Base-by-base conservation (phyloP, 129 eudicot species). In the Chrysanthemum seticuspe region DNA sequence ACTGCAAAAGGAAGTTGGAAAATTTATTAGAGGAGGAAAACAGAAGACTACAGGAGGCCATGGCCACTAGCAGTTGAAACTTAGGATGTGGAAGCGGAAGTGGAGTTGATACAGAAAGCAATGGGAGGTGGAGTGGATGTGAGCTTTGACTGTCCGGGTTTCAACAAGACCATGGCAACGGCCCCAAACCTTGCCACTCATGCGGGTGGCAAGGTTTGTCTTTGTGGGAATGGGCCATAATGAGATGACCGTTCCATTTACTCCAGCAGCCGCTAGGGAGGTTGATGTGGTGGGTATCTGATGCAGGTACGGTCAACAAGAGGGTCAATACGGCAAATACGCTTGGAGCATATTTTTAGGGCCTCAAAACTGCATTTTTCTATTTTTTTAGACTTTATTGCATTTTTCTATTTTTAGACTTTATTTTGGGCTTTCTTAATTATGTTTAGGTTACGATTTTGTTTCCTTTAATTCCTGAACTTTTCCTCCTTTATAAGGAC, bases 211-310 rank as follows among this genome's bases (percentile, higher is more conserved):
- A 87, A 83, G 61, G 87, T 88, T 13, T 88, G 94, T 76, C 86
- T 25, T 83, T 13, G 89, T 88, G 71, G 94, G 94, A 65, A 80
- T 88, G 90, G 94, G 88, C 21, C 94, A 88, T 63, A 25, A 71
- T 16, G 94, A 77, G 80, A 88, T 88, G 94, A 88, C 82, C 15
- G 84, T 88, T 51, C 94, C 94, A 4, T 90, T 88, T 16, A 85
- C 94, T 16, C 90, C 88, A 18, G 90, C 94, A 1, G 90, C 94
- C 2, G 94, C 89, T 66, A 85, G 96, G 85, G 96, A 88, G 84
- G 96, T 86, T 47, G 91, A 88, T 72, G 86, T 88, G 71, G 70
- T 88, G 45, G 96, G 96, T 13, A 79, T 88, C 19, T 25, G 29
- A 27, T 27, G 29, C 29, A 27, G 27, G 29, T 27, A 3, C 29